Evolutionary conservation across 345 rosid genomes (phyloP).

Genomic region (Mallotus nudiflorus): DNA sequence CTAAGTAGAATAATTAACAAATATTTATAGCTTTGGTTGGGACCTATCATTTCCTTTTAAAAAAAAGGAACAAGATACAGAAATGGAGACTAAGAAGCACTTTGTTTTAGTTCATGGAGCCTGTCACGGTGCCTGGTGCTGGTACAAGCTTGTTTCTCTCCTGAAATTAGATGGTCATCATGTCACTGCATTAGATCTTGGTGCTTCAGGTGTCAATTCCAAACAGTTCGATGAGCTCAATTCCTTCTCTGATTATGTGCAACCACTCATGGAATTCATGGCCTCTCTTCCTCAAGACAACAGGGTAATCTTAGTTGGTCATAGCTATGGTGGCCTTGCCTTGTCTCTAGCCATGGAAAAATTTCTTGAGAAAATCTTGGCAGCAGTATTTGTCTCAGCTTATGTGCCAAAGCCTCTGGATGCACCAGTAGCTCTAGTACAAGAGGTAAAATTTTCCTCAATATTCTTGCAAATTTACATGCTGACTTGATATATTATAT

Average conservation of each 20-base stretch:
- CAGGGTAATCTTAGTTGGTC: constrained; percentile 58
- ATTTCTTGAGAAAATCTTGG: constrained; percentile 47
- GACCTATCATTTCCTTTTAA: too few relatives aligned
- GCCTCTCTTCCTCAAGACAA: constrained; percentile 36
- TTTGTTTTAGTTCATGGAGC: constrained; percentile 65
- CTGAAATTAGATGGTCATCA: constrained; percentile 48
- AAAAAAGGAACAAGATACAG: too few relatives aligned
- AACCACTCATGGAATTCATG: constrained; percentile 56
- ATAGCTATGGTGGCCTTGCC: constrained; percentile 55
- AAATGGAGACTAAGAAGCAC: constrained; percentile 20
- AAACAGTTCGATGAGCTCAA: constrained; percentile 22
- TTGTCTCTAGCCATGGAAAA: constrained; percentile 56
- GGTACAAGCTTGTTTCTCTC: constrained; percentile 53
- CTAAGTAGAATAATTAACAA: too few relatives aligned
- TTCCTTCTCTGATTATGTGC: constrained; percentile 39
- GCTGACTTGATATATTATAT: too few relatives aligned
- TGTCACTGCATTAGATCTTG: constrained; percentile 60
- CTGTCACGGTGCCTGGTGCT: constrained; percentile 69
- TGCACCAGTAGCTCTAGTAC: constrained; percentile 2
- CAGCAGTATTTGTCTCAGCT: constrained; percentile 51
- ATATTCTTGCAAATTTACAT: too few relatives aligned
- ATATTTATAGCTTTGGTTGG: too few relatives aligned
- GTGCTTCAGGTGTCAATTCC: constrained; percentile 42
- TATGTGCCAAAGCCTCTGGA: too few relatives aligned
- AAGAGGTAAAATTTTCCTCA: not conserved